Evolutionary conservation across 2,329 filamentous ascomycete species (phyloP).

Genomic region (Fusarium mexicanum): DNA sequence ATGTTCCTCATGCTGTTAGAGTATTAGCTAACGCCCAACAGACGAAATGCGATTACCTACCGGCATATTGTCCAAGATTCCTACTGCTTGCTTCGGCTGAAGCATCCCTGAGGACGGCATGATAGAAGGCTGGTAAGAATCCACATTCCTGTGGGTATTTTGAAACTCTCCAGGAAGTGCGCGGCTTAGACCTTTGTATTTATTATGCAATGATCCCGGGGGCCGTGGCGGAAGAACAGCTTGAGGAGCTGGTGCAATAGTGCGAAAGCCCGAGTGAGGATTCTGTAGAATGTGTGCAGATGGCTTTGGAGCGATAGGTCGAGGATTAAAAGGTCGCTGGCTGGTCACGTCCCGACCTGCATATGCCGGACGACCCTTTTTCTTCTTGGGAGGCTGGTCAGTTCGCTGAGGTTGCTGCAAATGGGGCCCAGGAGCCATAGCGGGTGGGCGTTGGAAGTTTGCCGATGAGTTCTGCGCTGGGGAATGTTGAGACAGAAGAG

Average conservation of each 20-base stretch:
- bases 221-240: neutral
- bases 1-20: neutral
- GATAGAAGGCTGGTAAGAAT: neutral
- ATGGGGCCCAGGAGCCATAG: slow-evolving; percentile 6
- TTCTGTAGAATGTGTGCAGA: slow-evolving; percentile 20
- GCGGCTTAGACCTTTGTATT: neutral
- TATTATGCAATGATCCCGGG: neutral
- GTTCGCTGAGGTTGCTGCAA: slow-evolving; percentile 1
- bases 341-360: slow-evolving; percentile 52
- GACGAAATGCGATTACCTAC: neutral
- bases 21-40: neutral
- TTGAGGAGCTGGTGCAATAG: slow-evolving; percentile 21
- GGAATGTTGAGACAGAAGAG: neutral
- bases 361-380: slow-evolving; percentile 58
- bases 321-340: slow-evolving; percentile 47
- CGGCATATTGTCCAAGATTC: neutral
- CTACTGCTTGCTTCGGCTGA: neutral
- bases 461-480: neutral
- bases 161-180: neutral
- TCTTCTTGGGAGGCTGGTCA: slow-evolving; percentile 45
- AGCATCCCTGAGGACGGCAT: neutral
- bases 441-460: slow-evolving; percentile 41
- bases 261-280: neutral
- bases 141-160: neutral
- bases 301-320: slow-evolving; percentile 46